Evolutionary conservation across 768 basidiomycete genomes (phyloP), one percentile per base, ranked within the genome.

Genomic region (Leucocoprinus leucothites): DNA sequence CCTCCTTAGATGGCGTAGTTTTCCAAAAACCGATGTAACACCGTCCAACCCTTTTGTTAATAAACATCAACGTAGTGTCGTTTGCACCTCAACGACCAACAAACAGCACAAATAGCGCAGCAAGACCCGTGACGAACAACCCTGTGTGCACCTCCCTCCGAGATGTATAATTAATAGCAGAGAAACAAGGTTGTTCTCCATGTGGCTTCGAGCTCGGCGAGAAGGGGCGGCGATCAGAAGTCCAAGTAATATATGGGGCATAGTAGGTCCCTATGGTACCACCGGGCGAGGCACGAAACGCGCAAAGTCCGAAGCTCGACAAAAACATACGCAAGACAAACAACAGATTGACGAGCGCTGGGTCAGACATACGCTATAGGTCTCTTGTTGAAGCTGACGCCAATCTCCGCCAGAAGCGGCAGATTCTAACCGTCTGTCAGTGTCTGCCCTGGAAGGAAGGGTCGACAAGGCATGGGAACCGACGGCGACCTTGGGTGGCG

Each of bases 81-180:
- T 11, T 11, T 31, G 6, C 31, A 11, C 11, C 31, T 31, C 26
- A 9, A n/a, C 22, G 3, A 21, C 26, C 4, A 35, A 44, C 42
- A 53, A 53, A 44, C 42, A 53, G 51, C 51, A 44, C 25, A 53
- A 53, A 44, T 45, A 28, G 26, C 51, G 41, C 51, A 53, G 9
- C 34, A 24, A 6, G 31, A 11, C 6, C 31, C 31, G 31, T 31
- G 31, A 31, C 31, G 31, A 31, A 31, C 5, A 5, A 11, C 31
- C 31, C 31, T 5, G 11, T 11, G 11, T 31, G 31, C 31, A 31
- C 6, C 11, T 31, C 11, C 31, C 31, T 31, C 31, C 31, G 11
- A 11, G 11, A 5, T 11, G 31, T 31, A 31, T 31, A 31, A 6
- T 18, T 36, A 4, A 35, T 18, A 11, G 47, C 28, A 34, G 31